Conservation (phyloP, 2,329 filamentous ascomycete species). For the Bipolaris cookei region DNA sequence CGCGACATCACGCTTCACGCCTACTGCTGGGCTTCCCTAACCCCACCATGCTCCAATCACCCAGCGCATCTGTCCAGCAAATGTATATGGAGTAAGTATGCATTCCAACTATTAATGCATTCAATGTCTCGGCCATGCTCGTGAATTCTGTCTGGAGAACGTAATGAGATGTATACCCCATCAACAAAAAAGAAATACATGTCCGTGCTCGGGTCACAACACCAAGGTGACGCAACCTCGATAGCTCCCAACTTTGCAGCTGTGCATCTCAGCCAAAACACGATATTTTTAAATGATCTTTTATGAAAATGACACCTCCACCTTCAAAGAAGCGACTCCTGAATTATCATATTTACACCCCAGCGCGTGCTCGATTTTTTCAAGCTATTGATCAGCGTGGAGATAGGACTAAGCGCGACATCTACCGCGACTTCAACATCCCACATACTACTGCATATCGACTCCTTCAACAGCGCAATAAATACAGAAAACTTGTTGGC, state of each 20-base stretch:
- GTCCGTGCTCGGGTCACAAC: neutral
- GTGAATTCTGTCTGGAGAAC: too few relatives aligned
- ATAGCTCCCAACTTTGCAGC: neutral
- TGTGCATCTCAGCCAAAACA: neutral
- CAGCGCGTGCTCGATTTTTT: neutral
- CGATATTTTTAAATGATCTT: neutral
- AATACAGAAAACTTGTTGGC: neutral
- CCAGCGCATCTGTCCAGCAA: too few relatives aligned
- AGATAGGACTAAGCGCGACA: neutral
- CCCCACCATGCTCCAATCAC: neutral
- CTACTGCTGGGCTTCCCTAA: neutral
- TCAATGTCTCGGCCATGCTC: too few relatives aligned
- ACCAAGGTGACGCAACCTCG: too few relatives aligned
- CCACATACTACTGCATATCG: neutral
- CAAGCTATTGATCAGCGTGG: neutral
- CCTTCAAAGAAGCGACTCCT: neutral
- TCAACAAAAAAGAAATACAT: neutral
- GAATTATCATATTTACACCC: neutral
- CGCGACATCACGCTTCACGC: constrained; percentile 1
- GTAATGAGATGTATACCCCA: neutral
- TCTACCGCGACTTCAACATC: neutral
- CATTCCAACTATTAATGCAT: too few relatives aligned
- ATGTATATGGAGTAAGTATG: too few relatives aligned
- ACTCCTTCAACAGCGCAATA: neutral
- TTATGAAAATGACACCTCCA: neutral